These are phyloP conservation scores for Selenicereus undatus DNA, from an alignment of 148 eudicot genomes.

Conservation along the genomic window DNA sequence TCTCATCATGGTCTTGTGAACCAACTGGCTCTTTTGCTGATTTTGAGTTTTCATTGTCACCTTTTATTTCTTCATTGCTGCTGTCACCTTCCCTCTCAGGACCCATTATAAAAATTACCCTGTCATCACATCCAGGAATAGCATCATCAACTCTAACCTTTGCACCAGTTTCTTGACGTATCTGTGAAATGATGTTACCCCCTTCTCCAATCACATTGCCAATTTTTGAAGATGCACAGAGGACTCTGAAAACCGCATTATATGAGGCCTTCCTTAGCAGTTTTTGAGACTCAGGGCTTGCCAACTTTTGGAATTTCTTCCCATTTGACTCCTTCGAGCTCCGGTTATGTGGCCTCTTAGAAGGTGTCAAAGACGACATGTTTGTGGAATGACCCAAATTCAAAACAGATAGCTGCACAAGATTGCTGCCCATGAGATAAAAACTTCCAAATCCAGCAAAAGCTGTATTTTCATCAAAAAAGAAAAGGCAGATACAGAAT, in stretches of 20 bases:
- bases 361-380: conserved; percentile 78
- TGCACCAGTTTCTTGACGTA: conserved; percentile 73
- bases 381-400: conserved; percentile 10
- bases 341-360: conserved; percentile 60
- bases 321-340: conserved; percentile 45
- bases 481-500: neutral
- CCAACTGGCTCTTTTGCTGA: conserved; percentile 37
- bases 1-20: conserved; percentile 28
- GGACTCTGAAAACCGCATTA: conserved; percentile 50
- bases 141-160: conserved; percentile 64
- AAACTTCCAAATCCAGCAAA: neutral
- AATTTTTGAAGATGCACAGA: conserved; percentile 57
- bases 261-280: conserved; percentile 32
- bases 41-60: conserved; percentile 35
- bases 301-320: conserved; percentile 51
- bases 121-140: conserved; percentile 69
- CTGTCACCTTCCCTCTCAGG: conserved; percentile 51
- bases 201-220: conserved; percentile 57
- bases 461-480: neutral
- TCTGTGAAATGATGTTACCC: conserved; percentile 53
- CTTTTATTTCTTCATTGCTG: conserved; percentile 32
- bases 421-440: conserved; percentile 8
- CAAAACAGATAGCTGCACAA: conserved; percentile 27
- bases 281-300: conserved; percentile 33
- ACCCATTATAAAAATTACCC: conserved; percentile 51